phyloP scores from a whole-genome alignment of 2,329 filamentous ascomycete species.

The Epichloe elymi region DNA sequence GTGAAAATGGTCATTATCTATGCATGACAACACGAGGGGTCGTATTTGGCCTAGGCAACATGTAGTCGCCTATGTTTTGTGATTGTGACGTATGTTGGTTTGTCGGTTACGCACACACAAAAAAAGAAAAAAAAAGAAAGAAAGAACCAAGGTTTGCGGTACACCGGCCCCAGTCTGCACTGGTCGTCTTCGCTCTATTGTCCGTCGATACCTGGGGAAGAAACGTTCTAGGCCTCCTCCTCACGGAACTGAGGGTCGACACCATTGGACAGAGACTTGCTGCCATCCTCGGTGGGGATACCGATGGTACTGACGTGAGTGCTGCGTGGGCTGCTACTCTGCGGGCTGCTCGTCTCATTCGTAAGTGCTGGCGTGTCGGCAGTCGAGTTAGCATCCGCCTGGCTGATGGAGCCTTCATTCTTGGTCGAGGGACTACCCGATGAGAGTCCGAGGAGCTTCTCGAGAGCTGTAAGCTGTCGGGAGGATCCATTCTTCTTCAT shows the following conservation, averaged over 20 bases:
- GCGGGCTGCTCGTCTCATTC: constrained; percentile 55
- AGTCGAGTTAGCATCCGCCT: constrained; percentile 36
- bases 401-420: constrained; percentile 22
- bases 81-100: background rate
- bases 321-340: constrained; percentile 52
- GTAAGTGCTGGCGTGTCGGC: constrained; percentile 54
- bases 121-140: background rate
- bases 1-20: constrained; percentile 1
- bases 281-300: constrained; percentile 18
- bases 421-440: constrained; percentile 12
- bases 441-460: constrained; percentile 18
- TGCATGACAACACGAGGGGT: background rate
- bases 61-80: background rate
- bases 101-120: background rate
- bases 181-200: background rate
- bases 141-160: background rate
- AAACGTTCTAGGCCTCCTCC: constrained; percentile 16
- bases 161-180: background rate
- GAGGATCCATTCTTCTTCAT: constrained; percentile 52
- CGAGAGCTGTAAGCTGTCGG: constrained; percentile 39
- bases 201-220: background rate
- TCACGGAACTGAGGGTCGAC: constrained; percentile 15
- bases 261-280: constrained; percentile 11
- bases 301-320: constrained; percentile 43
- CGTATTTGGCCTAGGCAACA: background rate